Evolutionary conservation across 2,329 filamentous ascomycete genomes (phyloP).

Genomic region (Pestalotiopsis fici): DNA sequence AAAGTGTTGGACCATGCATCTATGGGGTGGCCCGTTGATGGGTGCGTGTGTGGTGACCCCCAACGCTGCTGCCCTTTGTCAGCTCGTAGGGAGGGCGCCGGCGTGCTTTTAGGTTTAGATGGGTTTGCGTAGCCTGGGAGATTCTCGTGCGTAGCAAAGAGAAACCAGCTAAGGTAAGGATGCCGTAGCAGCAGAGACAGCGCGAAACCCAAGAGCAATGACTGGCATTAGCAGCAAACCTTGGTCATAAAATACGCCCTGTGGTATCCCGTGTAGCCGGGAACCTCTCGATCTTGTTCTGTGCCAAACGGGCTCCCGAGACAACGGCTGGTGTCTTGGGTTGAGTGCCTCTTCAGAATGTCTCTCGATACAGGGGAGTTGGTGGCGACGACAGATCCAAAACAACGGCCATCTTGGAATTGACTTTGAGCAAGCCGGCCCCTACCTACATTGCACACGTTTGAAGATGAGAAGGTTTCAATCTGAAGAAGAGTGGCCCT

Average conservation of each 20-base stretch:
- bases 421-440: neutral
- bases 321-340: neutral
- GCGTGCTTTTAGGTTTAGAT: neutral
- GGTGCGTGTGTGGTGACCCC: too few species aligned
- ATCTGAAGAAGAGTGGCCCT: neutral
- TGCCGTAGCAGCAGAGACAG: neutral
- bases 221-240: neutral
- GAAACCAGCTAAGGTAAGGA: too few species aligned
- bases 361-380: neutral
- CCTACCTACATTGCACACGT: neutral
- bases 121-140: neutral
- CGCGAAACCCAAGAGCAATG: neutral
- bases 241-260: neutral
- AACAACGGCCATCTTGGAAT: neutral
- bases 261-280: neutral
- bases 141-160: neutral
- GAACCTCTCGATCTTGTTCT: neutral
- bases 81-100: too few species aligned
- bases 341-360: neutral
- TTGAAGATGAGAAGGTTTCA: neutral
- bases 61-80: too few species aligned
- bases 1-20: too few species aligned
- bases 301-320: neutral
- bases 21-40: too few species aligned
- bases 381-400: neutral